Evolutionary conservation across 2,329 filamentous ascomycete genomes (phyloP).

Genomic region (Lachnellula willkommii): DNA sequence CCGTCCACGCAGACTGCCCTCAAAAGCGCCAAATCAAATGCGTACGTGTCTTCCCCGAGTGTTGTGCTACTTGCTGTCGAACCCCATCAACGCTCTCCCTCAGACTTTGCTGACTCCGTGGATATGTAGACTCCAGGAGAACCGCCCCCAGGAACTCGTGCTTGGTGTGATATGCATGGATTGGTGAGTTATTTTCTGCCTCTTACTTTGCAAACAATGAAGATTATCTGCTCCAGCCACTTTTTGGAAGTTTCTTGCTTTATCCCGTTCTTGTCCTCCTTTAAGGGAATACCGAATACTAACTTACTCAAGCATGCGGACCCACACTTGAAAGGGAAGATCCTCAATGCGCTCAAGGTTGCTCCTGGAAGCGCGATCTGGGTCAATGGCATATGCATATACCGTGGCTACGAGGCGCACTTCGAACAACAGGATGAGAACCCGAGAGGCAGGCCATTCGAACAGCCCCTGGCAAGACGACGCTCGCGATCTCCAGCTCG

Average conservation of each 20-base stretch:
- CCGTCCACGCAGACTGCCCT: constrained; percentile 12
- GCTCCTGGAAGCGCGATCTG: constrained; percentile 21
- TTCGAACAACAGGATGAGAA: constrained; percentile 7
- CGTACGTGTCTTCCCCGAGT: neutral
- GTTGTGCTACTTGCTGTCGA: too few species aligned
- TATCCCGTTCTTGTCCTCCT: too few species aligned
- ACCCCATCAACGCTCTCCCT: too few species aligned
- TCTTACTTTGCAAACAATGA: too few species aligned
- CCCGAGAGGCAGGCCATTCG: constrained; percentile 9
- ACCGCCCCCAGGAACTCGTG: constrained; percentile 17
- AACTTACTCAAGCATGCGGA: constrained; percentile 4
- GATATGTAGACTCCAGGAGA: neutral
- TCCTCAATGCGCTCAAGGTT: constrained; percentile 21
- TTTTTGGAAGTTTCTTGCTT: too few species aligned
- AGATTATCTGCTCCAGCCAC: too few species aligned
- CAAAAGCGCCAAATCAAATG: constrained; percentile 3
- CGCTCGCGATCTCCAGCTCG: constrained; percentile 6
- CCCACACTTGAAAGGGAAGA: constrained; percentile 10
- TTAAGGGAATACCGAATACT: too few species aligned
- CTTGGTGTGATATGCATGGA: constrained; percentile 20
- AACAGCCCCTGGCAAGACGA: constrained; percentile 10
- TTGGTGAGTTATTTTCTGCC: neutral
- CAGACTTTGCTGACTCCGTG: too few species aligned
- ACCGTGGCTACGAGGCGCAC: constrained; percentile 17
- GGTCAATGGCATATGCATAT: constrained; percentile 20